Base-by-base conservation (phyloP, 768 basidiomycete species). In the Tylopilus rubrobrunneus region DNA sequence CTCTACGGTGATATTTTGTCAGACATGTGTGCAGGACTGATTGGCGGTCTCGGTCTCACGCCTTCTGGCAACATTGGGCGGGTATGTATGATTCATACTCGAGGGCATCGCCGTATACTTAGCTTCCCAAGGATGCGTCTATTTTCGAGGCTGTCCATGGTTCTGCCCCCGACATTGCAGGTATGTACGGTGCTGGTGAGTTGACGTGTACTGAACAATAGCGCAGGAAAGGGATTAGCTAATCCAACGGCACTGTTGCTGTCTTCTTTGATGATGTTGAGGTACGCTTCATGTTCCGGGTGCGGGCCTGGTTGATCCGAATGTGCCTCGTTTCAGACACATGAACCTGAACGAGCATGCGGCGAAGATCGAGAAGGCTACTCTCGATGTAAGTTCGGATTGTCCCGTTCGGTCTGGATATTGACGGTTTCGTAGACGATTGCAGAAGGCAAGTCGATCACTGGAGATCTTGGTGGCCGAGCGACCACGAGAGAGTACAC, bases 61-160 rank as follows among this genome's bases (percentile, higher is more conserved):
- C 96, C 96, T 29, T 98, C 96, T 48, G 95, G 95, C 27, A 98
- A 98, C 76, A 98, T 98, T 69, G 95, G 95, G 62, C 85, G 88
- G 62, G 91, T 91, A 75, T 59, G 86, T 68, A 40, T 48, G 7
- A 36, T 23, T 51, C 56, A 36, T 46, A 31, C 31, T 23, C 48
- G 51, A n/a, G 29, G 23, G 15, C 36, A 59, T 36, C 25, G 52
- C 14, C 56, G 42, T 50, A 11, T 47, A 57, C 60, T 64, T n/a
- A 58, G 48, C 58, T 33, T 63, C 33, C 37, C 54, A 25, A 93
- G 89, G 94, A 98, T 72, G 97, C 97, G 34, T 98, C 95, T 51
- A 99, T 99, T 71, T 99, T 98, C 63, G 97, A 99, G 76, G 97
- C 97, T 57, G 97, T 99, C 11, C 97, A 99, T 74, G 97, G 97